A percentile compares a stretch with the other conserved stretches of the same genome.
phyloP scores from a whole-genome alignment of 1,139 yeast genomes.

The Pichia sp. region DNA sequence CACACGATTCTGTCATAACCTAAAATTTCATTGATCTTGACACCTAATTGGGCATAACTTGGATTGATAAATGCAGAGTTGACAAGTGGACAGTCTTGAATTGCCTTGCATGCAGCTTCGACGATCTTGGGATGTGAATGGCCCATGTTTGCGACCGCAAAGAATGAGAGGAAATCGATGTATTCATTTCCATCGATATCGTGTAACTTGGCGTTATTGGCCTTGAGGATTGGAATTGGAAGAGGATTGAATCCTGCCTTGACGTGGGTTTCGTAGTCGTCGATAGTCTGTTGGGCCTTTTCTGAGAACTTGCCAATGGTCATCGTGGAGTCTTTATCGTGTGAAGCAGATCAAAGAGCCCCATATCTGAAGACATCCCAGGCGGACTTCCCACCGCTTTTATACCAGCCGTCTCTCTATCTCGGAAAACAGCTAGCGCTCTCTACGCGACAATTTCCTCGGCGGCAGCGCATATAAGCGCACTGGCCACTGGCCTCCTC shows the following conservation, averaged over 20 bases:
- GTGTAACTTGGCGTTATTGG: conserved; percentile 25
- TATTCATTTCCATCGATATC: conserved; percentile 30
- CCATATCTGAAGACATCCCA: no score
- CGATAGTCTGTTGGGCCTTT: conserved; percentile 12
- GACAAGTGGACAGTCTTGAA: conserved; percentile 21
- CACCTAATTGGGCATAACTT: conserved; percentile 18
- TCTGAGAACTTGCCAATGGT: not conserved
- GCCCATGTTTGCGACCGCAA: conserved; percentile 32
- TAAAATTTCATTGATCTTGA: conserved; percentile 2
- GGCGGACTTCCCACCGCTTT: no score
- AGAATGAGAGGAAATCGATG: conserved; percentile 28
- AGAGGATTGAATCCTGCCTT: conserved; percentile 20
- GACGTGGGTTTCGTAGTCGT: conserved; percentile 20
- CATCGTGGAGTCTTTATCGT: not conserved
- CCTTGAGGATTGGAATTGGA: conserved; percentile 23
- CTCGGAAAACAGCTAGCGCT: not conserved
- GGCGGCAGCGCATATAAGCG: not conserved
- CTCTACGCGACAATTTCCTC: not conserved
- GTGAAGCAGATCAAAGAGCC: not conserved
- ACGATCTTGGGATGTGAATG: conserved; percentile 30
- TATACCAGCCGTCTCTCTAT: no score
- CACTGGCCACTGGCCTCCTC: not conserved
- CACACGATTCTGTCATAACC: conserved; percentile 23
- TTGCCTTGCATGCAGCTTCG: conserved; percentile 25
- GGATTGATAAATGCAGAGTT: conserved; percentile 25